A percentile compares a stretch with the other conserved stretches of the same genome.
phyloP scores from a whole-genome alignment of 2,329 filamentous ascomycete species.

The Fusarium protoensiforme region DNA sequence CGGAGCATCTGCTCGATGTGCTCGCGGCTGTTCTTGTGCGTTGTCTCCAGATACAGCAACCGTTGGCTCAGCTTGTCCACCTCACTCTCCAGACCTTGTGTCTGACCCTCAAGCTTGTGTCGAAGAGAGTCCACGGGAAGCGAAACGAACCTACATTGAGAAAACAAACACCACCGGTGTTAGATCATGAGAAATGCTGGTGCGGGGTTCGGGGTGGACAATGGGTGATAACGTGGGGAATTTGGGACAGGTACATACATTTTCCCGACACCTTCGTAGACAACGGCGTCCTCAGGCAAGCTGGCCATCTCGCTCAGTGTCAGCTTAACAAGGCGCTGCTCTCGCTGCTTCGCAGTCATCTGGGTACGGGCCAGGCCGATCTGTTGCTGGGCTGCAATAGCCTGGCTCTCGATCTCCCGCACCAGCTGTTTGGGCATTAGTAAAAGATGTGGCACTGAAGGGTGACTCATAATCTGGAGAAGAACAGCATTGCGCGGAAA shows the following conservation, averaged over 20 bases:
- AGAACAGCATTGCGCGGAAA: not conserved
- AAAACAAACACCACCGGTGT: constrained; percentile 1
- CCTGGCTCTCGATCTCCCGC: constrained; percentile 93
- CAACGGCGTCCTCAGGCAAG: constrained; percentile 78
- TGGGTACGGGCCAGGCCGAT: constrained; percentile 87
- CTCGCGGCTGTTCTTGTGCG: constrained; percentile 91
- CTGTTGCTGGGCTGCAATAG: constrained; percentile 89
- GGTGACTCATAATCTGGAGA: not conserved
- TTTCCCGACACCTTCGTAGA: constrained; percentile 97
- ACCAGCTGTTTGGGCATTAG: constrained; percentile 70
- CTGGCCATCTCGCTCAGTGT: constrained; percentile 85
- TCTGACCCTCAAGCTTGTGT: constrained; percentile 79
- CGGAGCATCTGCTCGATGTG: constrained; percentile 88
- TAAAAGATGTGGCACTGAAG: not conserved
- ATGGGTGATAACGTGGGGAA: not conserved
- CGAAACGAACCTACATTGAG: constrained; percentile 79
- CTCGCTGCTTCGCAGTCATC: constrained; percentile 85
- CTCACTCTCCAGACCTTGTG: constrained; percentile 79
- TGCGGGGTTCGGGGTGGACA: not conserved
- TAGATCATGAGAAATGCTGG: constrained; percentile 1
- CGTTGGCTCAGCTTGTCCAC: constrained; percentile 87
- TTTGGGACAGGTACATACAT: constrained; percentile 71
- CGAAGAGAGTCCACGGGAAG: constrained; percentile 79
- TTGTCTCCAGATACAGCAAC: constrained; percentile 92
- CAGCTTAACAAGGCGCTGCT: constrained; percentile 88